These are phyloP conservation scores for Penicillium italicum DNA, from an alignment of 2,329 filamentous ascomycete genomes.

Conservation along the genomic window DNA sequence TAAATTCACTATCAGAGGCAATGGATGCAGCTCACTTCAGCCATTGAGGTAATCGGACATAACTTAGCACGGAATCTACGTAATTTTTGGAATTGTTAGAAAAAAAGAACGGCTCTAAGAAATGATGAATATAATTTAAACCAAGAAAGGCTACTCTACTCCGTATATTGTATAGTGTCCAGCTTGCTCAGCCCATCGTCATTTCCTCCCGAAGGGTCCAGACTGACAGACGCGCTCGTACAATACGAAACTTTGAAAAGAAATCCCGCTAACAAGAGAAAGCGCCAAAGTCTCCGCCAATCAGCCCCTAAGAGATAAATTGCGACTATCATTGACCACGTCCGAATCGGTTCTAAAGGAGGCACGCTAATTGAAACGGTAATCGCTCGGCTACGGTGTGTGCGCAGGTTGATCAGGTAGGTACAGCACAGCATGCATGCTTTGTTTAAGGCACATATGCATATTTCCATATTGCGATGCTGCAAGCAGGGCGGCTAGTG, in stretches of 20 bases:
- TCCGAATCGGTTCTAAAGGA: background rate
- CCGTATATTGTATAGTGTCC: background rate
- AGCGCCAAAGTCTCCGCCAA: background rate
- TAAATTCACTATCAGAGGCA: constrained; percentile 8
- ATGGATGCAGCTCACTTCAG: constrained; percentile 9
- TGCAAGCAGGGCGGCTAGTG: background rate
- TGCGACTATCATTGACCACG: background rate
- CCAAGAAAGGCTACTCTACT: background rate
- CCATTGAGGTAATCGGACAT: constrained; percentile 16
- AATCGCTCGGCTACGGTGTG: background rate
- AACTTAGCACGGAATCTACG: background rate
- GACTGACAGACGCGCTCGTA: background rate
- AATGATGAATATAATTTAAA: background rate
- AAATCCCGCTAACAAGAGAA: background rate
- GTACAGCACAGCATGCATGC: background rate
- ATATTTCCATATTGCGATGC: background rate
- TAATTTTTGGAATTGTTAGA: background rate
- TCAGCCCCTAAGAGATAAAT: background rate
- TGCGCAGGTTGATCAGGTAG: background rate
- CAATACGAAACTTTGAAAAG: background rate
- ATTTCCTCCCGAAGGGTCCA: background rate
- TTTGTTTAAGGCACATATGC: background rate
- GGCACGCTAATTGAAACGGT: constrained; percentile 1
- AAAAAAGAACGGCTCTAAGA: background rate
- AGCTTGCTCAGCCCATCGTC: background rate